phyloP scores from a whole-genome alignment of 176 grass and related monocot species.

The Musa schizocarpa region DNA sequence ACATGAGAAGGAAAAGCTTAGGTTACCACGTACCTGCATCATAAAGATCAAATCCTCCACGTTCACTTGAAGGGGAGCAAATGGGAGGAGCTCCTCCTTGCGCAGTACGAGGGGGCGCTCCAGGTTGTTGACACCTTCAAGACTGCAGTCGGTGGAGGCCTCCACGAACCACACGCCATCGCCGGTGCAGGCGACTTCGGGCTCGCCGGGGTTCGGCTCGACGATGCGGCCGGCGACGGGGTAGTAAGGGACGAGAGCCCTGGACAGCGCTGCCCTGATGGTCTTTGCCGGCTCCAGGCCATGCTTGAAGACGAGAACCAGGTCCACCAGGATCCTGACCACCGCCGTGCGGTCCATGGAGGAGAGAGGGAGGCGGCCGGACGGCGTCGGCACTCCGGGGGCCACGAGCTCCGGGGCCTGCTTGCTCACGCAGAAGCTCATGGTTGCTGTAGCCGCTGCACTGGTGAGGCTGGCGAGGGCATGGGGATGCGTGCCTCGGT shows the following conservation, averaged over 20 bases:
- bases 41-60: constrained; percentile 47
- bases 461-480: neutral
- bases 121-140: constrained; percentile 51
- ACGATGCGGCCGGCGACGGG: constrained; percentile 50
- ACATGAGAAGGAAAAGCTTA: neutral
- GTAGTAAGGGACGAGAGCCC: constrained; percentile 57
- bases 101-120: constrained; percentile 58
- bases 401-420: constrained; percentile 27
- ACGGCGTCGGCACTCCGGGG: constrained; percentile 29
- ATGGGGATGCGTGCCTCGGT: too few species aligned
- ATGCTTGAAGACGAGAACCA: constrained; percentile 46
- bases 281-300: neutral
- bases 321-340: constrained; percentile 48
- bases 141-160: constrained; percentile 44
- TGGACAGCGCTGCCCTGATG: constrained; percentile 38
- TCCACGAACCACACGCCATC: constrained; percentile 72
- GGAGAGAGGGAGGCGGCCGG: constrained; percentile 45
- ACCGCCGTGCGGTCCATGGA: constrained; percentile 47
- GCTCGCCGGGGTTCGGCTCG: constrained; percentile 28
- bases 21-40: constrained; percentile 39
- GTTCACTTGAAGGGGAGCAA: constrained; percentile 28
- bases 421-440: constrained; percentile 27
- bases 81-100: constrained; percentile 61
- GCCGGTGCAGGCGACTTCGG: constrained; percentile 51
- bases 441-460: neutral